phyloP scores from a whole-genome alignment of 495 filamentous ascomycete genomes.

The Parathielavia appendiculata region DNA sequence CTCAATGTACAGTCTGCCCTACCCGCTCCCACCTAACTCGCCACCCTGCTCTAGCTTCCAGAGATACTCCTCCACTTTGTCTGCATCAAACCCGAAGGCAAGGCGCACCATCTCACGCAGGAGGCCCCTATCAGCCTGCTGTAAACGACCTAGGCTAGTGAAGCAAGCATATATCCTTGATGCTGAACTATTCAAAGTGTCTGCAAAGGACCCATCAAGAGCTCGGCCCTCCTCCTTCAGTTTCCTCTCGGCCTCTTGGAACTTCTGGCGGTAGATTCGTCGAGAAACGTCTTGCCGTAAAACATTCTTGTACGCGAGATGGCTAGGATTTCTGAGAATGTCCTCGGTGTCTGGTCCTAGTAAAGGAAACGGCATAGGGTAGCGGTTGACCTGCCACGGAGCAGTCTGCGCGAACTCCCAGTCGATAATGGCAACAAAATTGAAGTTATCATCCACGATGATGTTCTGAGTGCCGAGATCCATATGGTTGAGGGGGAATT shows the following conservation, averaged over 20 bases:
- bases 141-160: constrained; percentile 5
- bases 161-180: constrained; percentile 8
- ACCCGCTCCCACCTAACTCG: background rate
- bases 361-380: background rate
- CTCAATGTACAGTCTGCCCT: too few relatives aligned
- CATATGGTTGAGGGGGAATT: background rate
- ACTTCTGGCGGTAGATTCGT: too few relatives aligned
- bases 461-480: background rate
- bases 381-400: background rate
- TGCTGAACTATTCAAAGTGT: constrained; percentile 4
- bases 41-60: background rate
- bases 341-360: background rate
- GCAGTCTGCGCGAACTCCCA: background rate
- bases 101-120: background rate
- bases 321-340: too few relatives aligned
- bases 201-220: constrained; percentile 5
- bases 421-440: background rate
- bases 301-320: too few relatives aligned
- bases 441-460: background rate
- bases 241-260: too few relatives aligned
- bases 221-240: background rate
- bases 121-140: background rate
- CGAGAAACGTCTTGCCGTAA: too few relatives aligned
- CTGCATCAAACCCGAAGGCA: background rate
- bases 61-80: constrained; percentile 2